phyloP scores from a whole-genome alignment of 1,284 basidiomycete genomes.

The Peniophora sp. region DNA sequence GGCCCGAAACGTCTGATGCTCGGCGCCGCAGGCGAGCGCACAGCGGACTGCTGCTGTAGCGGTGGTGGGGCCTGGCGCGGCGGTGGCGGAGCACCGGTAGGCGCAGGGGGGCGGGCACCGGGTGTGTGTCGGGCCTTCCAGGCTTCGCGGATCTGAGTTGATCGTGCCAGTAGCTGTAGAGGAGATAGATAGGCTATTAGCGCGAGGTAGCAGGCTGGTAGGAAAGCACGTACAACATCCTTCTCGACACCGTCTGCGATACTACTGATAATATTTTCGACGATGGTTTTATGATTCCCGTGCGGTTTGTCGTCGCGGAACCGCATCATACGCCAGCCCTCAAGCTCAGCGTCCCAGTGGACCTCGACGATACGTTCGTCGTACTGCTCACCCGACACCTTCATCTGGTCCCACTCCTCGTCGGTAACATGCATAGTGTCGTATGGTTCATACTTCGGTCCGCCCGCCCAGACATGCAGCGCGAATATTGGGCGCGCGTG shows the following conservation, averaged over 20 bases:
- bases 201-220: background rate
- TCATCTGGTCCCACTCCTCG: slow-evolving; percentile 90
- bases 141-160: slow-evolving; percentile 49
- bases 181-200: background rate
- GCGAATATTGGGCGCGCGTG: slow-evolving; percentile 82
- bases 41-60: slow-evolving; percentile 6
- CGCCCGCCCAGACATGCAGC: slow-evolving; percentile 74
- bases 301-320: slow-evolving; percentile 89
- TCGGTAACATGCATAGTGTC: slow-evolving; percentile 85
- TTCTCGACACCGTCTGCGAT: slow-evolving; percentile 90
- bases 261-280: slow-evolving; percentile 79
- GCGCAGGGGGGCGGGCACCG: slow-evolving; percentile 19
- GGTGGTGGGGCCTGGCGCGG: slow-evolving; percentile 9
- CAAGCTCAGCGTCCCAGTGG: slow-evolving; percentile 67
- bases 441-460: slow-evolving; percentile 72
- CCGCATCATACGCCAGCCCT: slow-evolving; percentile 83
- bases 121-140: slow-evolving; percentile 56
- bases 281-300: slow-evolving; percentile 79
- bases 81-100: slow-evolving; percentile 5
- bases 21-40: background rate
- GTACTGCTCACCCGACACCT: slow-evolving; percentile 76
- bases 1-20: background rate
- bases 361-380: slow-evolving; percentile 95
- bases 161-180: slow-evolving; percentile 53
- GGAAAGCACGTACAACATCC: slow-evolving; percentile 50